A percentile compares a stretch with the other conserved stretches of the same genome.
Conservation (phyloP, 768 basidiomycete genomes). For the Amanita polypyramis region DNA sequence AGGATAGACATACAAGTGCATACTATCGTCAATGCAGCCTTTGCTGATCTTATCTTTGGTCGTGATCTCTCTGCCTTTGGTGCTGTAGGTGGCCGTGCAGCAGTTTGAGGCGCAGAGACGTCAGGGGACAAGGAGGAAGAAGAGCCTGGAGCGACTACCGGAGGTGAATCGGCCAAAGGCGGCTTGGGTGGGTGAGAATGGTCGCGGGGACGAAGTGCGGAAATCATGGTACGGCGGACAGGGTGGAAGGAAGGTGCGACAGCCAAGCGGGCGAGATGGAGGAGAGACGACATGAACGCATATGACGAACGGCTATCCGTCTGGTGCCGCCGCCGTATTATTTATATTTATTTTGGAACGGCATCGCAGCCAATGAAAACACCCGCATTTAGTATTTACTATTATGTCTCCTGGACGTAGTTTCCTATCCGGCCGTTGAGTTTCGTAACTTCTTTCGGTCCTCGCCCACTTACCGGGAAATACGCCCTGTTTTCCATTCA, state of each 20-base stretch:
- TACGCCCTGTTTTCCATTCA: slow-evolving; percentile 77
- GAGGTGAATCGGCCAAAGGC: slow-evolving; percentile 34
- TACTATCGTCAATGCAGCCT: slow-evolving; percentile 73
- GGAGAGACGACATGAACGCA: slow-evolving; percentile 19
- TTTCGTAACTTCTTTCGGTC: neutral
- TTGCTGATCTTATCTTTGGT: slow-evolving; percentile 58
- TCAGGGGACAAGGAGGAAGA: slow-evolving; percentile 39
- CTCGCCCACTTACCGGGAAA: slow-evolving; percentile 59
- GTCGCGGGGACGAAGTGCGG: slow-evolving; percentile 37
- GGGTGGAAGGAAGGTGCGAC: slow-evolving; percentile 24
- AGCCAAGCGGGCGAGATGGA: slow-evolving; percentile 18
- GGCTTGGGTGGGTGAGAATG: slow-evolving; percentile 16
- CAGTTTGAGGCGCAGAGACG: slow-evolving; percentile 60
- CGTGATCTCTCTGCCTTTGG: slow-evolving; percentile 56
- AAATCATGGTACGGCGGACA: slow-evolving; percentile 57
- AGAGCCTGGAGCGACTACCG: slow-evolving; percentile 38
- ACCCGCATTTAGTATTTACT: slow-evolving; percentile 10
- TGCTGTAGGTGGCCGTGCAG: slow-evolving; percentile 58
- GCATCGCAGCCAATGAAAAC: slow-evolving; percentile 20
- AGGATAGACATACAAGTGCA: slow-evolving; percentile 14
- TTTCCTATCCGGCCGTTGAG: slow-evolving; percentile 33
- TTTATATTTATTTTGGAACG: slow-evolving; percentile 13
- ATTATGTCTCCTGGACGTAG: slow-evolving; percentile 49
- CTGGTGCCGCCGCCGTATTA: too few species aligned
- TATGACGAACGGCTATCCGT: slow-evolving; percentile 12